Evolutionary conservation across 2,329 filamentous ascomycete genomes (phyloP).

Genomic region (Aureobasidium pullulans): DNA sequence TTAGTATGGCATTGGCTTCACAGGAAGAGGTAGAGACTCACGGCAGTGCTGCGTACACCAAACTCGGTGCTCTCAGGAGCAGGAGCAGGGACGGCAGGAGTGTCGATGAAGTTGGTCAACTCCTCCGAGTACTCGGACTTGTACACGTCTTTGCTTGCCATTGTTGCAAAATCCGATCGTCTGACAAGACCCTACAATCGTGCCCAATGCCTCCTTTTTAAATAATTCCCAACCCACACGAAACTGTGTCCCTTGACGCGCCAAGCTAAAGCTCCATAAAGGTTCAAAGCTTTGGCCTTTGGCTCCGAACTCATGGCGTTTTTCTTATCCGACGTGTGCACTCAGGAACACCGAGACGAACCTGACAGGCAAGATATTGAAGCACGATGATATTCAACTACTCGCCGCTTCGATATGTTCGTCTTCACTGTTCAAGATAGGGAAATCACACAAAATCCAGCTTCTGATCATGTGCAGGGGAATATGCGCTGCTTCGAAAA

Average conservation of each 20-base stretch:
- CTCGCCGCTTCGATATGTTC: too few relatives aligned
- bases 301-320: background rate
- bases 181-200: background rate
- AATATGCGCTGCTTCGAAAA: too few relatives aligned
- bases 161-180: background rate
- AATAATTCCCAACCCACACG: slow-evolving; percentile 3
- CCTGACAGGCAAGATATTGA: too few relatives aligned
- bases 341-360: too few relatives aligned
- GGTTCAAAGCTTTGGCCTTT: background rate
- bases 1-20: slow-evolving; percentile 17
- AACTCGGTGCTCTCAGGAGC: slow-evolving; percentile 47
- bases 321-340: background rate
- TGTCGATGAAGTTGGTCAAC: slow-evolving; percentile 60
- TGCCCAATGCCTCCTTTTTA: slow-evolving; percentile 1
- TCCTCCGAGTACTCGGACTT: slow-evolving; percentile 36
- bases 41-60: slow-evolving; percentile 55
- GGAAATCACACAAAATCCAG: too few relatives aligned
- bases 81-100: slow-evolving; percentile 49
- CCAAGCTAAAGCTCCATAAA: slow-evolving; percentile 2
- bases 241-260: slow-evolving; percentile 11
- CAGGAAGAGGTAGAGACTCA: slow-evolving; percentile 32
- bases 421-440: too few relatives aligned
- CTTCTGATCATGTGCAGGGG: too few relatives aligned
- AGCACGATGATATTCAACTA: too few relatives aligned
- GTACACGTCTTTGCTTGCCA: slow-evolving; percentile 8